These are phyloP conservation scores for Fusarium pseudograminearum DNA, from an alignment of 2,329 filamentous ascomycete species.

Conservation along the genomic window DNA sequence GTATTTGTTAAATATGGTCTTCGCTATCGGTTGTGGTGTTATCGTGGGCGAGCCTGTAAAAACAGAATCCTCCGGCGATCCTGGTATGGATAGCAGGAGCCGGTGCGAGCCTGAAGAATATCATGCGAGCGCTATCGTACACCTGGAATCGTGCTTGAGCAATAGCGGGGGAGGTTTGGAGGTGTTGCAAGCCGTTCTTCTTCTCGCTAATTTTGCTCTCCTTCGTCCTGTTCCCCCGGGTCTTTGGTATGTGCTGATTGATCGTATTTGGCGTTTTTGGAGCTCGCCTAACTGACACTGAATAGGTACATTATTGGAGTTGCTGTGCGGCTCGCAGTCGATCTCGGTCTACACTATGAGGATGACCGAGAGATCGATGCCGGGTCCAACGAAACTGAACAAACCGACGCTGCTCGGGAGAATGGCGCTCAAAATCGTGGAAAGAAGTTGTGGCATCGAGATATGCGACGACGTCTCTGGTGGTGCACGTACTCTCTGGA, in stretches of 20 bases:
- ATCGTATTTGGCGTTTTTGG: conserved; percentile 8
- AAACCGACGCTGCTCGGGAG: conserved; percentile 52
- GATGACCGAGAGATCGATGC: conserved; percentile 77
- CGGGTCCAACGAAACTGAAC: conserved; percentile 54
- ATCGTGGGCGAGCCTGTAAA: conserved; percentile 77
- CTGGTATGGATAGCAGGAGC: conserved; percentile 42
- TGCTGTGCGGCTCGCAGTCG: conserved; percentile 88
- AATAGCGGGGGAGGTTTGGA: conserved; percentile 90
- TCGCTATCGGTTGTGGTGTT: conserved; percentile 93
- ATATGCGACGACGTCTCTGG: conserved; percentile 88
- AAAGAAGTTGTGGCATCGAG: conserved; percentile 85
- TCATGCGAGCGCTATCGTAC: conserved; percentile 92
- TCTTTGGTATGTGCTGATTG: conserved; percentile 71
- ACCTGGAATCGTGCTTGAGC: conserved; percentile 87
- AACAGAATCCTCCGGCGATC: conserved; percentile 56
- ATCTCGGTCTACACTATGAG: conserved; percentile 92
- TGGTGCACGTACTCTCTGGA: conserved; percentile 98
- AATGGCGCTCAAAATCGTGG: conserved; percentile 64
- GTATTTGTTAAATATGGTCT: conserved; percentile 97
- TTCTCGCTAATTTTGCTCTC: conserved; percentile 91
- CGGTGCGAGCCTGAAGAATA: conserved; percentile 91
- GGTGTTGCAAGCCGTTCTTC: conserved; percentile 90
- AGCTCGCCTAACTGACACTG: conserved; percentile 28
- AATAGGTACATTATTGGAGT: conserved; percentile 90
- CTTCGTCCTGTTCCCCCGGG: conserved; percentile 92